phyloP scores from a whole-genome alignment of 2,329 filamentous ascomycete species.

The Colletotrichum shisoi region DNA sequence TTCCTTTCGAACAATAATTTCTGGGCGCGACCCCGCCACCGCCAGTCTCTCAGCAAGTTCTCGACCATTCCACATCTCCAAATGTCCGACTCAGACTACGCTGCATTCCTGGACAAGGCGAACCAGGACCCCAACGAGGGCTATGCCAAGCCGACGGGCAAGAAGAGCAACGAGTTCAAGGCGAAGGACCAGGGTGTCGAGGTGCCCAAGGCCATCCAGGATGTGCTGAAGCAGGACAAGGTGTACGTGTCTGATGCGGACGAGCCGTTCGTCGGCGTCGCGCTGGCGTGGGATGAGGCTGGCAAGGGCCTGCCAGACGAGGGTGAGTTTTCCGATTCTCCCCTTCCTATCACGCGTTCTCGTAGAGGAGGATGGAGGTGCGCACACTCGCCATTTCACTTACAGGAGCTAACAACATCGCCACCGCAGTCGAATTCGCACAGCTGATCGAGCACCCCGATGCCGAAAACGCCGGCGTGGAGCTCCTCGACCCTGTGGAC shows the following conservation, averaged over 20 bases:
- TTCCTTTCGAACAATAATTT: not conserved
- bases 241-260: constrained; percentile 85
- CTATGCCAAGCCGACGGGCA: constrained; percentile 45
- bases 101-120: constrained; percentile 84
- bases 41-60: constrained; percentile 17
- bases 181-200: constrained; percentile 61
- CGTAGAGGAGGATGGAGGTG: not conserved
- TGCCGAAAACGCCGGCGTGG: constrained; percentile 64
- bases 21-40: constrained; percentile 16
- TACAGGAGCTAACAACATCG: constrained; percentile 1
- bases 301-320: constrained; percentile 66
- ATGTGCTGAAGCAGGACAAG: constrained; percentile 60
- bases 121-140: constrained; percentile 78
- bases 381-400: not conserved
- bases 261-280: constrained; percentile 82
- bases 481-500: constrained; percentile 71
- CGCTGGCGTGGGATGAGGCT: constrained; percentile 66
- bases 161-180: constrained; percentile 55
- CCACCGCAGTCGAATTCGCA: constrained; percentile 64
- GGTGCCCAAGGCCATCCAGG: constrained; percentile 67
- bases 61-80: constrained; percentile 43
- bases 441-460: constrained; percentile 68
- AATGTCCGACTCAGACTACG: constrained; percentile 85
- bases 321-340: constrained; percentile 55
- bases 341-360: not conserved